Evolutionary conservation across 257 asterid species (phyloP).

Genomic region (Solanum medicagineum): DNA sequence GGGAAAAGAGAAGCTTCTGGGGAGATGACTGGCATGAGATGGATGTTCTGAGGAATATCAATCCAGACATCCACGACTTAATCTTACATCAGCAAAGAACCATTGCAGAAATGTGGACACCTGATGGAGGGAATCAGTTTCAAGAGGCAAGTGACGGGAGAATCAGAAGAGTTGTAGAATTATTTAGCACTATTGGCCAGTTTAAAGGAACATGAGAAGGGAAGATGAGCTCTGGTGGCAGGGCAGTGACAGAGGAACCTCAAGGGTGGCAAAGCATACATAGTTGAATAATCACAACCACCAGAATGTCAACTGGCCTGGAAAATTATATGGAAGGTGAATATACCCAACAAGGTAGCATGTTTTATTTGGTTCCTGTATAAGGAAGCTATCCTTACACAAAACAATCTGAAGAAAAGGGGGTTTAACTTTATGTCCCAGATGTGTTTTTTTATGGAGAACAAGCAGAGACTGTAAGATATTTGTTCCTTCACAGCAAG

Average conservation of each 20-base stretch:
- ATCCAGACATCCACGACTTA: background rate
- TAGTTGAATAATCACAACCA: background rate
- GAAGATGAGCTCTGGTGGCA: background rate
- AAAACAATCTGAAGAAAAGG: background rate
- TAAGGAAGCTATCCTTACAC: background rate
- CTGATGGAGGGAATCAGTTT: background rate
- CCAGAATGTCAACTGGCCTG: background rate
- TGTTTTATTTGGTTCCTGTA: background rate
- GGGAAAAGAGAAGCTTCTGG: background rate
- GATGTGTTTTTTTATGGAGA: background rate
- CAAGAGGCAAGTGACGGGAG: background rate
- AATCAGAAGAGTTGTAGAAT: background rate
- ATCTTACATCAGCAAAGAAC: background rate
- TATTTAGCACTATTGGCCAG: background rate
- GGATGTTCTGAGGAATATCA: background rate
- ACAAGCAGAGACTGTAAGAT: background rate
- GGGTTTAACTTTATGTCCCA: background rate
- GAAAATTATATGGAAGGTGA: background rate
- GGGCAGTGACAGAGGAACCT: background rate
- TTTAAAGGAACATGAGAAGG: background rate
- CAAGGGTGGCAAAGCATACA: background rate
- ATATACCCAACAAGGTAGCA: background rate
- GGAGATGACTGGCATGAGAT: background rate
- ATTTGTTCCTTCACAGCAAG: background rate
- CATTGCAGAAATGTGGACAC: background rate